phyloP scores from a whole-genome alignment of 1,139 yeast species.

The Taiozyma sp. region DNA sequence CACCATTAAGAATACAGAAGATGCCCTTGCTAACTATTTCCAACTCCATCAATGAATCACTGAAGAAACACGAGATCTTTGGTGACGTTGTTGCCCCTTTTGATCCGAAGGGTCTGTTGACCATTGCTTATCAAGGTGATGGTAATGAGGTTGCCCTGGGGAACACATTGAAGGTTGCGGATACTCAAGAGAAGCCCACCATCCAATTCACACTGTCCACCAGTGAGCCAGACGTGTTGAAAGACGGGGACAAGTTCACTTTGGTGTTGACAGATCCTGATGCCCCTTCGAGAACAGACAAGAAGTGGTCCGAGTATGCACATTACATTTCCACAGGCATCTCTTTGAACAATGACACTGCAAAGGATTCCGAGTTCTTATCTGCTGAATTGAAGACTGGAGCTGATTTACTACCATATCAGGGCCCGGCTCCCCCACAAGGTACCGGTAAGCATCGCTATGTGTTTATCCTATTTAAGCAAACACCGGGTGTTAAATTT shows the following conservation, averaged over 20 bases:
- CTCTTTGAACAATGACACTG: conserved; percentile 14
- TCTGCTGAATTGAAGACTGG: conserved; percentile 23
- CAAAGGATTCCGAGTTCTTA: conserved; percentile 9
- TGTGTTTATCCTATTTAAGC: conserved; percentile 71
- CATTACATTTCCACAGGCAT: conserved; percentile 75
- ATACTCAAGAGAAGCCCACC: conserved; percentile 61
- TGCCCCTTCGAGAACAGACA: conserved; percentile 80
- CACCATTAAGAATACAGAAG: conserved; percentile 1
- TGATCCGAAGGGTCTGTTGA: conserved; percentile 25
- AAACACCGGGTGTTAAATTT: conserved; percentile 33
- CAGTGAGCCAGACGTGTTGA: conserved; percentile 35
- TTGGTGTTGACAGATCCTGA: conserved; percentile 88
- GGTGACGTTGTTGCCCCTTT: conserved; percentile 25
- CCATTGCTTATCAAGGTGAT: conserved; percentile 41
- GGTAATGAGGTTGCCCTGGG: conserved; percentile 75
- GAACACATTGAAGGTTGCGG: conserved; percentile 58
- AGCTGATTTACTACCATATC: conserved; percentile 40
- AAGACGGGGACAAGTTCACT: conserved; percentile 52
- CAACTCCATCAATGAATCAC: conserved; percentile 22
- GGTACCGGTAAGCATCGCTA: conserved; percentile 86
- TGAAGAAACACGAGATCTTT: conserved; percentile 23
- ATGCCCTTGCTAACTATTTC: conserved; percentile 24
- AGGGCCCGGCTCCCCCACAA: conserved; percentile 87
- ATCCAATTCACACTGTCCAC: conserved; percentile 58
- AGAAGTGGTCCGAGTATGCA: conserved; percentile 84